Conservation (phyloP, 1,284 basidiomycete genomes). For the Leccinum angustisporum region DNA sequence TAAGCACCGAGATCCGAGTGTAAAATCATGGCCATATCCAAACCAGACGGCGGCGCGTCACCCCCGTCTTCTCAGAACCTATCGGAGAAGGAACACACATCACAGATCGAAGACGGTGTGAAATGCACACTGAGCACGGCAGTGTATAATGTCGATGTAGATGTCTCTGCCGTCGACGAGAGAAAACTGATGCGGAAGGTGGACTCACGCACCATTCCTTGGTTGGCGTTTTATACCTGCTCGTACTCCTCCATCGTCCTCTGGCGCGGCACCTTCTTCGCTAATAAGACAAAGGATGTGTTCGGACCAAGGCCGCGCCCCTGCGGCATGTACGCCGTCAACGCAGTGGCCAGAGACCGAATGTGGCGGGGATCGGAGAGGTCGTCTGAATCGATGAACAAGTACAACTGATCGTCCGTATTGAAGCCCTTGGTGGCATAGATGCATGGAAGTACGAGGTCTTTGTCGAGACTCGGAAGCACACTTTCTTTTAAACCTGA, state of each 20-base stretch:
- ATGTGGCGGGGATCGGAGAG: slow-evolving; percentile 23
- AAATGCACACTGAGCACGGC: background rate
- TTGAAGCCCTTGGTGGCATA: slow-evolving; percentile 27
- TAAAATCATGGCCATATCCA: background rate
- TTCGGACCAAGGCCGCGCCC: slow-evolving; percentile 20
- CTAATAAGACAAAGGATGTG: slow-evolving; percentile 22
- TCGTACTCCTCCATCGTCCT: slow-evolving; percentile 34
- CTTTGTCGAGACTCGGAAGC: slow-evolving; percentile 23
- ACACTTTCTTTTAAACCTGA: too few species aligned
- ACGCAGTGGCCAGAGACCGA: slow-evolving; percentile 15
- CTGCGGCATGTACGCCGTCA: slow-evolving; percentile 18
- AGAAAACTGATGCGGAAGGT: slow-evolving; percentile 64
- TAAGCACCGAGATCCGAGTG: background rate
- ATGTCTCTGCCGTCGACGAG: slow-evolving; percentile 59
- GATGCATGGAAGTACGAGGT: slow-evolving; percentile 24
- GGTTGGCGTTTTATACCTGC: slow-evolving; percentile 73
- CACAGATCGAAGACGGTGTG: slow-evolving; percentile 11
- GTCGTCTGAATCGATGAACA: slow-evolving; percentile 27
- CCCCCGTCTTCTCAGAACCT: slow-evolving; percentile 4
- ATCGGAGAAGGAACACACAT: slow-evolving; percentile 18
- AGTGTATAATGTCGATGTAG: slow-evolving; percentile 52
- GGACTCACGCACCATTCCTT: slow-evolving; percentile 63
- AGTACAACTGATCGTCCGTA: slow-evolving; percentile 20
- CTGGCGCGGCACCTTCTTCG: slow-evolving; percentile 13
- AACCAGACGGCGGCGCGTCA: background rate